Evolutionary conservation across 2,329 filamentous ascomycete species (phyloP), one percentile per base, ranked within the genome.

Genomic region (Seiridium cupressi): DNA sequence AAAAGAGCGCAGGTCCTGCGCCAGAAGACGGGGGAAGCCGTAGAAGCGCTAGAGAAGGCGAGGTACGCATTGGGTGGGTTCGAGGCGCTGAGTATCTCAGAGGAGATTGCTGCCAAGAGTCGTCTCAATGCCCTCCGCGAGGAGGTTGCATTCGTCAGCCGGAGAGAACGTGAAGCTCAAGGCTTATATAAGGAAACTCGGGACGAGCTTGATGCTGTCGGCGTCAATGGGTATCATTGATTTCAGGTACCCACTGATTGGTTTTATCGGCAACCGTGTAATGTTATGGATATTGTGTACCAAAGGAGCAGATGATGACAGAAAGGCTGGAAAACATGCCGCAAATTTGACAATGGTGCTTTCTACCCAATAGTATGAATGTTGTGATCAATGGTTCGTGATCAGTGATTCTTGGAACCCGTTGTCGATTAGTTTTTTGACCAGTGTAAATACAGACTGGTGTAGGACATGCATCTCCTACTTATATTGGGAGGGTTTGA

Each of bases 131-230:
- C 83, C 9, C 77, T 97, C 60, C 85, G 93, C 55, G 89, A 91
- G n/a, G 93, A 97, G 73, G 93, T 97, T 31, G 84, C 81, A 5
- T 91, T 91, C 67, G 84, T 98, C 8, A 91, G 87, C 66, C 86
- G 86, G 67, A 82, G 94, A 63, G 94, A 98, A 79, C 83, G 93
- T 61, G 92, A 97, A 76, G 93, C 92, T 5, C 95, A 99, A 76
- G 93, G 97, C 64, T 73, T 89, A 68, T 99, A 95, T 72, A 84
- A 91, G 67, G 79, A 78, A 64, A 85, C 87, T 61, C 92, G 85
- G 75, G 91, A 93, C 51, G 95, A 98, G 79, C 74, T 97, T 65
- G 85, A 88, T 53, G 79, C 76, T 58, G 68, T 71, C 51, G 71
- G 71, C 44, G 67, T 68, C 13, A 71, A 73, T 58, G 60, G 60